Base-by-base conservation (phyloP, 768 basidiomycete species). In the Wakefieldia striispora region DNA sequence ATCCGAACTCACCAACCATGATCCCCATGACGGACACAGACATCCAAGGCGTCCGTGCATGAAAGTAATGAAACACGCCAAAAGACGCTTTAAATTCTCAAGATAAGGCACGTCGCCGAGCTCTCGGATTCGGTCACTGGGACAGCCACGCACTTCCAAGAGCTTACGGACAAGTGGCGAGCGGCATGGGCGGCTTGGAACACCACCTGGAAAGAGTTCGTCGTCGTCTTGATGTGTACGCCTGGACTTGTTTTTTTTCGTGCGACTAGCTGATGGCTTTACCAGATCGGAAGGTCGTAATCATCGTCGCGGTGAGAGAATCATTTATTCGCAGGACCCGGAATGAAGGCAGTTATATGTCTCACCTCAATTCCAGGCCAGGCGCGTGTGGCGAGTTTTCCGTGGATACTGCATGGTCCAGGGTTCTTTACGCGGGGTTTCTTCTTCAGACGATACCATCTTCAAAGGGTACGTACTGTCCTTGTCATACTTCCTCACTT, bases 1-100 rank as follows among this genome's bases (percentile, higher is more conserved):
- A 87, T 92, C 62, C 82, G 90, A 43, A 89, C 42, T 75, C 77
- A 19, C 88, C 90, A 6, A 89, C 89, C 1, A 75, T 86, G 47
- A 86, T 92, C 55, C 79, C 77, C 24, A 82, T 92, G 80, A 80
- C 74, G 52, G 88, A 91, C 65, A 66, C 75, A 19, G 90, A 91
- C 64, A 84, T 92, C 24, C 85, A 91, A 70, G 88, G 89, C 53
- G 73, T 91, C 36, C 81, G 88, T 36, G 80, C 84, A 65, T 6
- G 23, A 23, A 23, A 3, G 3, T 14, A n/a, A n/a, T n/a, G 64
- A 70, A 2, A 63, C 64, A 24, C 71, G 75, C 19, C 75, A 78
- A 56, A 69, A 68, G 43, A 63, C 73, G 40, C 63, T 77, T 49
- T n/a, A n/a, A n/a, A n/a, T n/a, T n/a, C 48, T 64, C 36, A 77